phyloP scores from a whole-genome alignment of 1,284 basidiomycete genomes.

The Mycocalia duriaeana region DNA sequence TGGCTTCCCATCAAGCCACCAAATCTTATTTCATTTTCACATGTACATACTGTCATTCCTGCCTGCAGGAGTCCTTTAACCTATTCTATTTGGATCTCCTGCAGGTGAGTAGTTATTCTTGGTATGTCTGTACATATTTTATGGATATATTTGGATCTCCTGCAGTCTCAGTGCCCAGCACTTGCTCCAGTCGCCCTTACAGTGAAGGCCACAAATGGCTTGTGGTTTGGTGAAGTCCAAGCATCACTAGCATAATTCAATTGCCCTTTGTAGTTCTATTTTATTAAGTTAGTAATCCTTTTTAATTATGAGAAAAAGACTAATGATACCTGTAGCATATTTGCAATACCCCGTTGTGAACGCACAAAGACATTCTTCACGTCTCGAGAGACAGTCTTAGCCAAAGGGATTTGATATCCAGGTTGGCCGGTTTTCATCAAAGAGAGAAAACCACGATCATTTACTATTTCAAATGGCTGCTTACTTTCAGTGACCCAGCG shows the following conservation, averaged over 20 bases:
- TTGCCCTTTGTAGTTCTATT: conserved; percentile 18
- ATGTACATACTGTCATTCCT: too few species aligned
- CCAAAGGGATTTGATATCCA: conserved; percentile 10
- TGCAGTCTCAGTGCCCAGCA: too few species aligned
- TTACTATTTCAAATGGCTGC: conserved; percentile 12
- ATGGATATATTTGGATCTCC: too few species aligned
- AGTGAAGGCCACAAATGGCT: too few species aligned
- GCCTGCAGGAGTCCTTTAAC: too few species aligned
- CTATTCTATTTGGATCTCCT: too few species aligned
- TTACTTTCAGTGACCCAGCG: conserved; percentile 19
- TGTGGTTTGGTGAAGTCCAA: conserved; percentile 18
- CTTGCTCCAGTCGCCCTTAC: too few species aligned
- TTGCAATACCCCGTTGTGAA: not conserved
- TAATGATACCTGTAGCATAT: not conserved
- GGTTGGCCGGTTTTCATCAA: conserved; percentile 16
- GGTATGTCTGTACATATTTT: too few species aligned
- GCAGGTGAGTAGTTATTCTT: too few species aligned
- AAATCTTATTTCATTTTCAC: too few species aligned
- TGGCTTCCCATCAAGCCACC: too few species aligned
- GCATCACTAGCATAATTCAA: conserved; percentile 17
- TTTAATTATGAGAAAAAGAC: too few species aligned
- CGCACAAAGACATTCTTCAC: not conserved
- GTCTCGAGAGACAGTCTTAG: not conserved
- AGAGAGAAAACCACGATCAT: conserved; percentile 10
- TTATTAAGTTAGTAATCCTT: conserved; percentile 4